Evolutionary conservation across 306 rosid genomes (phyloP).

Genomic region (Cercis canadensis): DNA sequence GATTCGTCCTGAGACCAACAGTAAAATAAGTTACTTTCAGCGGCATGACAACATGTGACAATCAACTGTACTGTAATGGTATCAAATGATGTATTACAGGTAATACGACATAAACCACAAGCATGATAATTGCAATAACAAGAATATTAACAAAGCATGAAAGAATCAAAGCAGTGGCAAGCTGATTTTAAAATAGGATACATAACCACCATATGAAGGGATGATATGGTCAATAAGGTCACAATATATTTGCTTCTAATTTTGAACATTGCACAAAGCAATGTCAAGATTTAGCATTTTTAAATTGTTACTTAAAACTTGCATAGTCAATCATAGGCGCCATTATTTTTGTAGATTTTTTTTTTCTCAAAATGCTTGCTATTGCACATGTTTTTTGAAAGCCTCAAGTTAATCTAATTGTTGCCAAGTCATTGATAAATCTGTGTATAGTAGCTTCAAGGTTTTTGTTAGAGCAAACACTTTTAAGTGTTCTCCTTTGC

Average conservation of each 20-base stretch:
- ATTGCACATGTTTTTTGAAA: slow-evolving; percentile 21
- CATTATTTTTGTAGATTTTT: no score
- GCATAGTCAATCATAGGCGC: not conserved
- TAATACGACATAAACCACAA: slow-evolving; percentile 19
- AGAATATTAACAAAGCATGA: slow-evolving; percentile 7
- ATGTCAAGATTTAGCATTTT: slow-evolving; percentile 21
- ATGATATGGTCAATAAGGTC: slow-evolving; percentile 26
- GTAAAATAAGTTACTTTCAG: slow-evolving; percentile 33
- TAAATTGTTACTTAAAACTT: slow-evolving; percentile 13
- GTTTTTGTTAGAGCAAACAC: not conserved
- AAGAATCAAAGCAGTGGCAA: slow-evolving; percentile 20
- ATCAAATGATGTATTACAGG: slow-evolving; percentile 25
- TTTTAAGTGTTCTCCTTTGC: not conserved
- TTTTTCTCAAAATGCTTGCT: not conserved
- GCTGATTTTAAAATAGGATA: slow-evolving; percentile 2
- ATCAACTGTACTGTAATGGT: slow-evolving; percentile 25
- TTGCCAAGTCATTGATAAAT: slow-evolving; percentile 15
- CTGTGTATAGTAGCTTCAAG: slow-evolving; percentile 10
- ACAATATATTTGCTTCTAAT: slow-evolving; percentile 12
- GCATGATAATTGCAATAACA: slow-evolving; percentile 26
- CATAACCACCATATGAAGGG: slow-evolving; percentile 21
- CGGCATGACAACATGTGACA: slow-evolving; percentile 28
- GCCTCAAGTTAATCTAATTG: slow-evolving; percentile 18
- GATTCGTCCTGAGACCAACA: slow-evolving; percentile 88
- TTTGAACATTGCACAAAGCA: slow-evolving; percentile 31